Evolutionary conservation across 2,329 filamentous ascomycete species (phyloP).

Genomic region (Fusarium cyanostomum): DNA sequence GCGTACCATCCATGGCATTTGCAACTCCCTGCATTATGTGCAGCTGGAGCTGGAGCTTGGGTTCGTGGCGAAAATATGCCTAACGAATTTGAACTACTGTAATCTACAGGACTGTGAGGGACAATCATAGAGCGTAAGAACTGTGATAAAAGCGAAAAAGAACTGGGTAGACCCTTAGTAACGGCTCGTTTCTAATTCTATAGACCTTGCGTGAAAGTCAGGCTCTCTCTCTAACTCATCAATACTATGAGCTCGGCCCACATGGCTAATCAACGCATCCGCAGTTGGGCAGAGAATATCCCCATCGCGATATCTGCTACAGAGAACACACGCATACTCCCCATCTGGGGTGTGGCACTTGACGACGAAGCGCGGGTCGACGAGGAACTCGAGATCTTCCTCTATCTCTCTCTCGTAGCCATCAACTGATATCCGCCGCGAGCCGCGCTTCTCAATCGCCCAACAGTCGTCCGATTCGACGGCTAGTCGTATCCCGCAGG

Average conservation of each 20-base stretch:
- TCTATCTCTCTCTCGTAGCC: slow-evolving; percentile 35
- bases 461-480: slow-evolving; percentile 37
- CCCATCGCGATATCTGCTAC: slow-evolving; percentile 30
- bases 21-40: slow-evolving; percentile 24
- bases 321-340: slow-evolving; percentile 37
- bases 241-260: slow-evolving; percentile 29
- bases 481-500: slow-evolving; percentile 24
- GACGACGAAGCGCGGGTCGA: slow-evolving; percentile 37
- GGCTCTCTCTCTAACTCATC: slow-evolving; percentile 35
- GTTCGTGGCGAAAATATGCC: not conserved
- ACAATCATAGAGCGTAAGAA: no score
- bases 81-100: slow-evolving; percentile 4
- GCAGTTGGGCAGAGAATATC: slow-evolving; percentile 33
- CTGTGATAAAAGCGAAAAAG: no score
- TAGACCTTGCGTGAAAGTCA: slow-evolving; percentile 29
- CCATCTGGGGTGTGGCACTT: slow-evolving; percentile 40
- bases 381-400: slow-evolving; percentile 37
- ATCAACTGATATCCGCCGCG: slow-evolving; percentile 12
- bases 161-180: not conserved
- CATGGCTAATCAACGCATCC: slow-evolving; percentile 33
- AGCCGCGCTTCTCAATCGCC: slow-evolving; percentile 32
- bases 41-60: slow-evolving; percentile 20
- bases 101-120: no score
- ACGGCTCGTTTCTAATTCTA: slow-evolving; percentile 18
- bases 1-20: slow-evolving; percentile 32